Evolutionary conservation across 148 eudicot genomes (phyloP).

Genomic region (Suaeda aralocaspica): DNA sequence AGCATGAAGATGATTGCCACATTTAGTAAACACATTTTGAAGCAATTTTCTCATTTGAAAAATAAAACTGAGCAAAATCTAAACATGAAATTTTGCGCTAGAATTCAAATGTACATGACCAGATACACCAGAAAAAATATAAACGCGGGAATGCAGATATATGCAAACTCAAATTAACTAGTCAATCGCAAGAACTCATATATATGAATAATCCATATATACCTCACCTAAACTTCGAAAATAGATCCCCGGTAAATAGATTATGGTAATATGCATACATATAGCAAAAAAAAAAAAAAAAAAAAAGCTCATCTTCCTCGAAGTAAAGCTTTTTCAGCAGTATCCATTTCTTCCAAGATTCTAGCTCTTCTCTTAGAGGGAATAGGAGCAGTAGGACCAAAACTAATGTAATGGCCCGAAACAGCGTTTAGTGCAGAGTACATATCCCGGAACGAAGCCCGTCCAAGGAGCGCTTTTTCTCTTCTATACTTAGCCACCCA

Average conservation of each 20-base stretch:
- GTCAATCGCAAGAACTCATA: no score
- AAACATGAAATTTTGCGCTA: neutral
- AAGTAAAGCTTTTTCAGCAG: conserved; percentile 75
- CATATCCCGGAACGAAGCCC: conserved; percentile 75
- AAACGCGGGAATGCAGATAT: no score
- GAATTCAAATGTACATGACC: neutral
- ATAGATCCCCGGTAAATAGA: conserved; percentile 17
- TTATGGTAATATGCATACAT: neutral
- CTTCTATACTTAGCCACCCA: conserved; percentile 98
- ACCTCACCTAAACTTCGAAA: conserved; percentile 15
- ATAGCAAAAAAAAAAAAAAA: neutral
- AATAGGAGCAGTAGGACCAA: conserved; percentile 81
- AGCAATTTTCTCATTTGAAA: no score
- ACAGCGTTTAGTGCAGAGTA: conserved; percentile 96
- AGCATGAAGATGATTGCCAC: no score
- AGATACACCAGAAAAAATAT: no score
- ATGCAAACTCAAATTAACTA: no score
- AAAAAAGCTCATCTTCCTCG: conserved; percentile 60
- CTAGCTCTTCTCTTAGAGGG: conserved; percentile 82
- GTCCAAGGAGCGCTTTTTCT: conserved; percentile 73
- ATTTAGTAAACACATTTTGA: no score
- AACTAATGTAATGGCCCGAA: conserved; percentile 91
- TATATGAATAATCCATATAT: no score
- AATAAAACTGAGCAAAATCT: no score
- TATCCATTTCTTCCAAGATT: conserved; percentile 87